Base-by-base conservation (phyloP, 768 basidiomycete species). In the Exidia glandulosa region DNA sequence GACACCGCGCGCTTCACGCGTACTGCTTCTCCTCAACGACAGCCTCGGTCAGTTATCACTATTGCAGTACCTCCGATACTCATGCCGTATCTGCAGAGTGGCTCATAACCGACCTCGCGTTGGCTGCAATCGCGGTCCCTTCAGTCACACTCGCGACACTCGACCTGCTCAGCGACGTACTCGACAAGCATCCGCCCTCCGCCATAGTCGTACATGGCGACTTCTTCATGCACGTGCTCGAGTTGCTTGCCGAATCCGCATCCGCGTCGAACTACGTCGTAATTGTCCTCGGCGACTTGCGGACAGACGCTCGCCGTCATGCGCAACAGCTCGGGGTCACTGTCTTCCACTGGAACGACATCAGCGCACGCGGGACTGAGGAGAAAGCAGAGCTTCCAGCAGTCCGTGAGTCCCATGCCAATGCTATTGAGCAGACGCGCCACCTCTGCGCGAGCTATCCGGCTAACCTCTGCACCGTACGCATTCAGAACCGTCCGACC, bases 11-110 rank as follows among this genome's bases (percentile, higher is more conserved):
- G 79, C 82, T 57, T 86, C 88, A 31, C 84, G 76, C 61, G 88
- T 88, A 7, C 69, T 93, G n/a, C 71, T 93, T 13, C 73, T 92
- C 29, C 74, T 94, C 41, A 88, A 93, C 63, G 91, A 93, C 67
- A 72, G 86, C 50, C 74, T 93, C 52, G 90, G 90, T 88, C 63
- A 13, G 78, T 68, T 36, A 16, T 34, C 32, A 57, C 16, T 56
- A 25, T 32, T 57, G 23, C 57, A 47, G 25, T 25, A 10, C 27
- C 23, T 27, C 50, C 14, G 27, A 19, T 27, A 29, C 50, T 64
- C 19, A 57, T 63, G n/a, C n/a, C 66, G 59, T 32, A 61, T 68
- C 55, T 25, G 3, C 66, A 89, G 90, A 88, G 73, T 94, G 88
- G 69, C 66, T 92, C 66, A 81, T 93, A 52, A 76, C 82, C 31